These are phyloP conservation scores for Fusarium sp. DNA, from an alignment of 2,329 filamentous ascomycete genomes.

Conservation along the genomic window DNA sequence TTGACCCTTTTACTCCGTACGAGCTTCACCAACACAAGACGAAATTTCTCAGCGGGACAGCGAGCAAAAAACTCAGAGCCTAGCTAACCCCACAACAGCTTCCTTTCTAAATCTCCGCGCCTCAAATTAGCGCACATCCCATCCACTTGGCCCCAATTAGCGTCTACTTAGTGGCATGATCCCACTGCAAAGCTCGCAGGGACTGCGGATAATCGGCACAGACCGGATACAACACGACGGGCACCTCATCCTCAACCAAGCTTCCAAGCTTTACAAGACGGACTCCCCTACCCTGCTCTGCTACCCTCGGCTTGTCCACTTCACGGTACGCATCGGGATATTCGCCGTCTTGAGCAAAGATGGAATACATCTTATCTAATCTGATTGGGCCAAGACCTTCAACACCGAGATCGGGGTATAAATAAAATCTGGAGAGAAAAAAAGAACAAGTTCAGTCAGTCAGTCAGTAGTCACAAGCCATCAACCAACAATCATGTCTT, in stretches of 20 bases:
- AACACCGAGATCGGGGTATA: constrained; percentile 33
- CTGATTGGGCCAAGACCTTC: constrained; percentile 23
- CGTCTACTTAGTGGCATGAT: constrained; percentile 9
- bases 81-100: constrained; percentile 2
- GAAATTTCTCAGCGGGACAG: not conserved
- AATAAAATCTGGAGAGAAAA: constrained; percentile 37
- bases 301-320: not conserved
- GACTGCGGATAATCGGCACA: constrained; percentile 31
- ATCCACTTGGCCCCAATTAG: not conserved
- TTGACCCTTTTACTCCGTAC: no score
- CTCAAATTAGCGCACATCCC: constrained; percentile 1
- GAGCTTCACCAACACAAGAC: not conserved
- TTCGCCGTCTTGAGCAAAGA: not conserved
- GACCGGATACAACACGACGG: not conserved
- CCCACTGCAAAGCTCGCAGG: not conserved
- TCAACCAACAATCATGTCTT: constrained; percentile 26
- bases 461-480: constrained; percentile 11
- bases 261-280: constrained; percentile 24
- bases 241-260: not conserved
- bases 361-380: constrained; percentile 23
- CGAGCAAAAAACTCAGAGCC: not conserved
- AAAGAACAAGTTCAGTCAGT: not conserved
- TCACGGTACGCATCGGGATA: constrained; percentile 18
- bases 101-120: constrained; percentile 1
- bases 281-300: constrained; percentile 18